phyloP scores from a whole-genome alignment of 2,329 filamentous ascomycete species.

The Curvularia verruculosa region DNA sequence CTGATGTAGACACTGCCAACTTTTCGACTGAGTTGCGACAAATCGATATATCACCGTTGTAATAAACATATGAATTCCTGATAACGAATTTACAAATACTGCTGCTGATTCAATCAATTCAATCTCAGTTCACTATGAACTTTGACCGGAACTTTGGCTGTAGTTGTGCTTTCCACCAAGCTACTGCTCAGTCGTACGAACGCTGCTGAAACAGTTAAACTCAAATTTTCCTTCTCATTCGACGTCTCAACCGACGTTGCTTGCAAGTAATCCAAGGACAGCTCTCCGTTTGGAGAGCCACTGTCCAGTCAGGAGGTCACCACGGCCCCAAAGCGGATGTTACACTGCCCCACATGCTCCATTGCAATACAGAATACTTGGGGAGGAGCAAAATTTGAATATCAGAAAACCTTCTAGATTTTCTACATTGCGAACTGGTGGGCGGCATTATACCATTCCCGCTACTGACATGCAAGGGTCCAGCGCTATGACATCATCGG shows the following conservation, averaged over 20 bases:
- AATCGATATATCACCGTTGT: not conserved
- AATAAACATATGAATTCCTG: not conserved
- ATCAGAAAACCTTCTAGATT: not conserved
- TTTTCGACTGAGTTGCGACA: not conserved
- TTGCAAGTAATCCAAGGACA: not conserved
- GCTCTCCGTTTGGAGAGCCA: not conserved
- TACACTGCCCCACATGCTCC: not conserved
- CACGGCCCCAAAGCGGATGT: too few species aligned
- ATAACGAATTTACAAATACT: not conserved
- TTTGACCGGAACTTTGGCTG: not conserved
- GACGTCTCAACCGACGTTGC: not conserved
- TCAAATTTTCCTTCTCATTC: not conserved
- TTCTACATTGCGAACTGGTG: not conserved
- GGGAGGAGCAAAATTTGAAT: not conserved
- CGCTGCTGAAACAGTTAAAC: not conserved
- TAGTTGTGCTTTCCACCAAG: not conserved
- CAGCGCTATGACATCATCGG: constrained; percentile 5
- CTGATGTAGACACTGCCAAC: not conserved
- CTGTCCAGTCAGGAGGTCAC: not conserved
- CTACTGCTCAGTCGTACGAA: not conserved
- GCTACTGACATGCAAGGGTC: not conserved
- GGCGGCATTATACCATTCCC: not conserved
- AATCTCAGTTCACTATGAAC: not conserved
- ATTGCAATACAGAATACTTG: not conserved
- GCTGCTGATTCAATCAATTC: not conserved